Base-by-base conservation (phyloP, 1,284 basidiomycete genomes). In the Austropuccinia psidii region DNA sequence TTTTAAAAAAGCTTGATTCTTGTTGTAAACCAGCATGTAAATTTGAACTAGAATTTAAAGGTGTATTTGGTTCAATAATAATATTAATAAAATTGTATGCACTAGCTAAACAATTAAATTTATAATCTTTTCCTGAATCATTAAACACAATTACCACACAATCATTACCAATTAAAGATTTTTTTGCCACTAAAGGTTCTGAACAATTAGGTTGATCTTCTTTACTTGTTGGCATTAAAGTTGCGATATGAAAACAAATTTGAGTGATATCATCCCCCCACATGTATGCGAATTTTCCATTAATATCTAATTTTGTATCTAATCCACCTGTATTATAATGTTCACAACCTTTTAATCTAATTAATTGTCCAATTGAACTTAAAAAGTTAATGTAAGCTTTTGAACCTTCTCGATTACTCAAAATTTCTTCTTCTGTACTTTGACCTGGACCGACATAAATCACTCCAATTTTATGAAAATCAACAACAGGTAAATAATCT, bases 261-360 rank as follows among this genome's bases (percentile, higher is more conserved):
- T 98, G 96, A 19, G 90, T 89, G 54, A 97, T 94, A 79, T 97
- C 93, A 81, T 99, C 93, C 89, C 93, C 94, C 94, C 95, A 98
- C 0, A 94, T 93, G 79, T 98, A 98, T 0, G 93, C 90, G 79
- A 93, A 95, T 81, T 83, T 80, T 31, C 84, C 84, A 76, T 98
- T 92, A 27, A 90, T 88, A 80, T 98, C 93, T 77, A 89, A 87
- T 76, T 90, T 88, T 5, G 90, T 87, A 80, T 95, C 90, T 37
- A 98, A 84, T 1, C 93, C 93, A 33, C 94, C 95, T 2, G 89
- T 90, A 81, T 95, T 97, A n/a, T 98, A 88, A 61, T 78, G 76
- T 74, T 81, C 80, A 81, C 94, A 92, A 5, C 90, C 92, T 35
- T 91, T 88, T n/a, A 98, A 84, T 75, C 90, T 87, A 80, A 98